phyloP scores from a whole-genome alignment of 257 asterid genomes.

The Solanum ossicruentum region DNA sequence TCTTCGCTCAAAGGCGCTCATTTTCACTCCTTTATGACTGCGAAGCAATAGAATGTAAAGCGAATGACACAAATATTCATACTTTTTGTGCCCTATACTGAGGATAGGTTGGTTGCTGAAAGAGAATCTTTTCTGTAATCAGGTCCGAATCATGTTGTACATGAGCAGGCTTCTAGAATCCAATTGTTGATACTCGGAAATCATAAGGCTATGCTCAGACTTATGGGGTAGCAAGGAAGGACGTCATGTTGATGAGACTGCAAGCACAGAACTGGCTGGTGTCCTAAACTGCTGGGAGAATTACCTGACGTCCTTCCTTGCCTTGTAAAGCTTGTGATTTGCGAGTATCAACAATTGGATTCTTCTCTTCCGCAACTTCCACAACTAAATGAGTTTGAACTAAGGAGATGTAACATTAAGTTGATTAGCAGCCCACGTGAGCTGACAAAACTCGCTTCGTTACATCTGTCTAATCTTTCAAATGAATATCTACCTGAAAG shows the following conservation, averaged over 20 bases:
- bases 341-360: constrained; percentile 17
- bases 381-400: constrained; percentile 16
- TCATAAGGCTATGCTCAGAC: no score
- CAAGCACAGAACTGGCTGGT: no score
- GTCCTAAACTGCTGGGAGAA: constrained; percentile 27
- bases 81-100: neutral
- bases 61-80: no score
- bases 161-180: neutral
- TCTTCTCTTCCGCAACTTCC: constrained; percentile 23
- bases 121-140: no score
- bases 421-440: constrained; percentile 11
- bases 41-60: neutral
- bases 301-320: constrained; percentile 22
- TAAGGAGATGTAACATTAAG: constrained; percentile 16
- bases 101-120: no score
- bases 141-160: neutral
- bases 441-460: constrained; percentile 11
- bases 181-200: no score
- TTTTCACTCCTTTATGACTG: neutral
- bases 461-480: constrained; percentile 27
- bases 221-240: no score
- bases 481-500: constrained; percentile 20
- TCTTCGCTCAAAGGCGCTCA: neutral
- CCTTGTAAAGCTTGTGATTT: constrained; percentile 19
- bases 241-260: no score